Base-by-base conservation (phyloP, 805 yeast genomes). In the Starmerella bombicola region DNA sequence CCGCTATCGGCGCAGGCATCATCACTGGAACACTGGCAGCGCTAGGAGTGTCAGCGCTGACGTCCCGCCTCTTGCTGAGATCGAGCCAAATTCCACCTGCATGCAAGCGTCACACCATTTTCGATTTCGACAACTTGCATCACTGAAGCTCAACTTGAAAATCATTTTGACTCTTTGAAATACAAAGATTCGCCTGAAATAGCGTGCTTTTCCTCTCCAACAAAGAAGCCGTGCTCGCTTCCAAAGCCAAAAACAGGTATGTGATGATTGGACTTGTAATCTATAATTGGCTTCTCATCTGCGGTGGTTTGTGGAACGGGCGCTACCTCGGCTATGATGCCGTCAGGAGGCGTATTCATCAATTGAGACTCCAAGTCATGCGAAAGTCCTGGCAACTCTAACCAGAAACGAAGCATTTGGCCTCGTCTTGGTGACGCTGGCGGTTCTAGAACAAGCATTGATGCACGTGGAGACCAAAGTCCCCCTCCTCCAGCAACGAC, bases 401-500 rank as follows among this genome's bases (percentile, higher is more conserved):
- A 40, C 47, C 47, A 55, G 50, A 74, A 73, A 45, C 66, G 63
- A 30, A 74, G 58, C 29, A 55, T 52, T 47, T 67, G 69, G n/a
- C 77, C 77, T n/a, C 53, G 58, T 2, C 40, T 40, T 5, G 69
- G 51, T 18, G 60, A 52, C 1, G 77, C 77, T 2, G 68, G 68
- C 1, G 82, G 77, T 22, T 78, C 78, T 10, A 78, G 55, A 1
- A 74, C 85, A n/a, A 78, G 63, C 55, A 75, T 71, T 25, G 71
- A 71, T 2, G 80, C 75, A 41, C 78, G 71, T 22, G 76, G 72
- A 1, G 83, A 81, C 84, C 84, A 78, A 2, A 78, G 76, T 2
- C 83, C 79, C 2, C 85, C 85, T 1, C 84, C 85, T 3, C 85
- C 85, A 4, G 82, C 85, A 26, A 74, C 65, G 17, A 78, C 75